Conservation (phyloP, 139 green algal genomes). For the Eudorina sp. region DNA sequence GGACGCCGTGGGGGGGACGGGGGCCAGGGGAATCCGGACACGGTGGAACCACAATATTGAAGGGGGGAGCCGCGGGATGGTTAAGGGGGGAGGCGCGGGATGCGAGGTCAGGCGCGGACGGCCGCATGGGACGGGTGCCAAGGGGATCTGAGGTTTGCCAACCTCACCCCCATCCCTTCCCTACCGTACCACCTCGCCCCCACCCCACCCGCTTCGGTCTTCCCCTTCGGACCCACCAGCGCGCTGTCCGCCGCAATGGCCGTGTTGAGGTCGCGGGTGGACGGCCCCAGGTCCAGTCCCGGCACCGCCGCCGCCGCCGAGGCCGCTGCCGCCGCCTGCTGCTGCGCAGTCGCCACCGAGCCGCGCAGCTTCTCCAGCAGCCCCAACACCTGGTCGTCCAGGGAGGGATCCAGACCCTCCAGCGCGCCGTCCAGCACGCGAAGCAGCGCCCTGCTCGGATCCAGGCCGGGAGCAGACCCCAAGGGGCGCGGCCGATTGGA, state of each 20-base stretch:
- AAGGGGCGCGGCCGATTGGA: too few species aligned
- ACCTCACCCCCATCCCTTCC: background rate
- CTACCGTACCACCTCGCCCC: background rate
- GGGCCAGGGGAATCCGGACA: too few species aligned
- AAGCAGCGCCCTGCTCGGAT: slow-evolving; percentile 25
- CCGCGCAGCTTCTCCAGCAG: slow-evolving; percentile 15
- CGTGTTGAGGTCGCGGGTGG: background rate
- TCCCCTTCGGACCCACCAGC: slow-evolving; percentile 5
- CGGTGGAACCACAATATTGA: too few species aligned
- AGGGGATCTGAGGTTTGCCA: too few species aligned
- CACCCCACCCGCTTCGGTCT: background rate
- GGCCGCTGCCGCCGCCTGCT: background rate
- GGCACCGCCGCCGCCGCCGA: slow-evolving; percentile 12
- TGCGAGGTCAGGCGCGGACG: too few species aligned
- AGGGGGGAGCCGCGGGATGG: too few species aligned
- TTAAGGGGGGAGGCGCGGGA: too few species aligned
- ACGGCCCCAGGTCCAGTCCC: background rate
- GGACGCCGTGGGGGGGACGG: background rate
- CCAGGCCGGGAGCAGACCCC: too few species aligned
- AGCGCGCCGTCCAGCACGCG: slow-evolving; percentile 45
- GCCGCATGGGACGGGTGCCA: too few species aligned
- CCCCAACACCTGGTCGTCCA: slow-evolving; percentile 26
- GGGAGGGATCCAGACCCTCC: slow-evolving; percentile 27
- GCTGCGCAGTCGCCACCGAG: background rate
- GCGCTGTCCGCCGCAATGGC: slow-evolving; percentile 3